phyloP scores from a whole-genome alignment of 2,329 filamentous ascomycete genomes.

The Claviceps humidiphila region DNA sequence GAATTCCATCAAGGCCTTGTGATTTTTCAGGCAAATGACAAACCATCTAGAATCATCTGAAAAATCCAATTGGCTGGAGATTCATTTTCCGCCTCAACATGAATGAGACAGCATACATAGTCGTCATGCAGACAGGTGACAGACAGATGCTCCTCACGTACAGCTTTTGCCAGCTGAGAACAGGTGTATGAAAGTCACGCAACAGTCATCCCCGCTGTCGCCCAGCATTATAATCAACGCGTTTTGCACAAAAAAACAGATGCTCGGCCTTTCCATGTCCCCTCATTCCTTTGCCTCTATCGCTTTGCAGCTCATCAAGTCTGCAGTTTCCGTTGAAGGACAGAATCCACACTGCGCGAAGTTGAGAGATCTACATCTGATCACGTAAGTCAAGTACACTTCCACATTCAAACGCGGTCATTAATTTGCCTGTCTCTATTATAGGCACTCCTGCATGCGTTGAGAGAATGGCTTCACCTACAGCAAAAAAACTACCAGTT shows the following conservation, averaged over 20 bases:
- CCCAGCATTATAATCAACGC: neutral
- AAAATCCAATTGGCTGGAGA: too few relatives aligned
- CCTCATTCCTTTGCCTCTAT: neutral
- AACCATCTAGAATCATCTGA: neutral
- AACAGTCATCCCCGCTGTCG: too few relatives aligned
- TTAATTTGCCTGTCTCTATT: too few relatives aligned
- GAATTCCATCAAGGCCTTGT: too few relatives aligned
- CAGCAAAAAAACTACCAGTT: neutral
- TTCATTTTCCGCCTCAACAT: too few relatives aligned
- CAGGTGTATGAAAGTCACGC: neutral
- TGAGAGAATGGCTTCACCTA: neutral
- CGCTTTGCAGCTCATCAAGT: neutral
- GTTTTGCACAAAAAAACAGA: neutral
- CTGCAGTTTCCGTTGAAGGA: neutral
- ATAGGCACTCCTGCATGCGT: neutral
- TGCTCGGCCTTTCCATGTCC: neutral
- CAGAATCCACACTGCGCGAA: neutral
- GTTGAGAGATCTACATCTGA: neutral
- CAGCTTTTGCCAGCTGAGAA: neutral
- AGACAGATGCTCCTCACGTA: neutral
- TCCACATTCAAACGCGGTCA: neutral
- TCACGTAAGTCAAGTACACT: neutral
- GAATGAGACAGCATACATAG: too few relatives aligned
- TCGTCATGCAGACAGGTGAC: too few relatives aligned
- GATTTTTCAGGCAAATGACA: neutral